Evolutionary conservation across 176 grass and related monocot species (phyloP), one percentile per base, ranked within the genome.

Genomic region (Hordeum marinum): DNA sequence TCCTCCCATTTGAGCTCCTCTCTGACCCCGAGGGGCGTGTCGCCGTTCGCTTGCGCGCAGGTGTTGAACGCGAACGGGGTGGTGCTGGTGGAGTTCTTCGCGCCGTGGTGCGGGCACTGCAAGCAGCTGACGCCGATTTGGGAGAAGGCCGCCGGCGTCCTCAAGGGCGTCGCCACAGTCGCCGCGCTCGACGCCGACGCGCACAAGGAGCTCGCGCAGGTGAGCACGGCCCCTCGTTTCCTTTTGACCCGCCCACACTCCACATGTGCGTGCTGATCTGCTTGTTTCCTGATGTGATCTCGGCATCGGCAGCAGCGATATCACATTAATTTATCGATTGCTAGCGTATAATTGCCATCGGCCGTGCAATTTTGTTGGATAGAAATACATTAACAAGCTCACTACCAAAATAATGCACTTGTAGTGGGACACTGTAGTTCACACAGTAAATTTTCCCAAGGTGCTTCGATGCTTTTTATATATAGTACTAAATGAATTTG

Each of bases 81-180:
- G 75, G 97, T 99, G 46, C 83, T 99, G 90, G 97, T 99, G 39
- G 97, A 99, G 76, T 99, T 99, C 88, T 96, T 91, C 72, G 97
- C 97, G 63, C 97, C 97, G 43, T 99, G 94, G 97, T 99, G 97
- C 63, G 97, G 97, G 7, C 97, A 99, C 92, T 99, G 97, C 72
- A 86, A 99, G 88, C 94, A 94, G 68, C 97, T 99, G 59, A 82
- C 92, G 63, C 97, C 97, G 15, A 85, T 62, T 8, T 99, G 94
- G 94, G 97, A 99, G 85, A 96, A 89, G 76, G 90, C 97, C 23
- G 97, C 97, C 36, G 64, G 91, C 64, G 91, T 99, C 59, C 92
- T 99, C 48, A 96, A 96, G 89, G 97, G 97, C 48, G 94, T 99
- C 36, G 91, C 87, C 69, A 96, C 88, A 5, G 73, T 99, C 40